These are phyloP conservation scores for Infundibulicybe gibba DNA, from an alignment of 768 basidiomycete genomes.

Conservation along the genomic window DNA sequence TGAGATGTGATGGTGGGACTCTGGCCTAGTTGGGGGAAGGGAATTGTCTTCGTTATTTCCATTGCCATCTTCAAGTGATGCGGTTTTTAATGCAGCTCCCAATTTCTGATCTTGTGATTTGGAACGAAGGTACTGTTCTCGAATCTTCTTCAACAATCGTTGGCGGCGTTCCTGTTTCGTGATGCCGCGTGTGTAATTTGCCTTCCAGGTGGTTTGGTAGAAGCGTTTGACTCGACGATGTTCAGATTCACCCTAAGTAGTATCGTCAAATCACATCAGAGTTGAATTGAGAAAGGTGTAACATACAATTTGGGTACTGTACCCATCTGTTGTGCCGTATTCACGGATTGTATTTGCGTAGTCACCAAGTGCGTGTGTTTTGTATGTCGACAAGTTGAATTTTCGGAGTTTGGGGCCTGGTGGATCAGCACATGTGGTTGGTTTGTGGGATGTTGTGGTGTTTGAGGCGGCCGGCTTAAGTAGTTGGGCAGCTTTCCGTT, in stretches of 20 bases:
- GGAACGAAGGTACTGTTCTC: too few relatives aligned
- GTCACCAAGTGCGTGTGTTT: slow-evolving; percentile 29
- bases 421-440: too few relatives aligned
- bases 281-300: not conserved
- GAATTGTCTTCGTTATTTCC: too few relatives aligned
- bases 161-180: slow-evolving; percentile 9
- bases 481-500: slow-evolving; percentile 8
- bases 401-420: slow-evolving; percentile 2
- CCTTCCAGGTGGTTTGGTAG: slow-evolving; percentile 25
- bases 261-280: not conserved
- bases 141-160: slow-evolving; percentile 1
- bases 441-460: not conserved
- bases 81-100: not conserved
- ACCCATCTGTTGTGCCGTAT: slow-evolving; percentile 32
- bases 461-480: slow-evolving; percentile 2
- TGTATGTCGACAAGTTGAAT: slow-evolving; percentile 26
- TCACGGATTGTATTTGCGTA: slow-evolving; percentile 21
- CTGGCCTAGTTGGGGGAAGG: slow-evolving; percentile 6
- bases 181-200: slow-evolving; percentile 14
- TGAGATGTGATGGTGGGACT: slow-evolving; percentile 8
- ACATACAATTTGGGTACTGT: slow-evolving; percentile 30
- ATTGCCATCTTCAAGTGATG: slow-evolving; percentile 1
- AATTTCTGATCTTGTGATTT: not conserved
- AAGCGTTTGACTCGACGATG: slow-evolving; percentile 27
- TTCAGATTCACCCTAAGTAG: slow-evolving; percentile 31